phyloP scores from a whole-genome alignment of 2,329 filamentous ascomycete genomes.

The Truncatella angustata region DNA sequence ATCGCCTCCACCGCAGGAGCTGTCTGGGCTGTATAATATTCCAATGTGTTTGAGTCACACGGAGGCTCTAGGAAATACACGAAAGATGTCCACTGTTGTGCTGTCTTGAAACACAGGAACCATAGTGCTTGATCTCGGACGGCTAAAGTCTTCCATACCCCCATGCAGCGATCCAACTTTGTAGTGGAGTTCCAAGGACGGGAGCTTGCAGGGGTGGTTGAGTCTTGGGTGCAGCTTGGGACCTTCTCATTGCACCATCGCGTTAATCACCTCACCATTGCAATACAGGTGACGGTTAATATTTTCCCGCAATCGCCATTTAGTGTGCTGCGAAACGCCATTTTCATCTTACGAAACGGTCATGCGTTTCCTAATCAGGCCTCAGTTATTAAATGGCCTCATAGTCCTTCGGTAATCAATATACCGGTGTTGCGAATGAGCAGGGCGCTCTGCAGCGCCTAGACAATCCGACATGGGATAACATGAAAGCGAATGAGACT shows the following conservation, averaged over 20 bases:
- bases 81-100: no score
- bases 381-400: neutral
- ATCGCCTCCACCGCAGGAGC: no score
- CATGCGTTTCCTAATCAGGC: neutral
- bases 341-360: neutral
- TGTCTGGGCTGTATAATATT: no score
- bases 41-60: no score
- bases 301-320: neutral
- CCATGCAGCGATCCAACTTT: conserved; percentile 8
- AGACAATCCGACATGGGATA: neutral
- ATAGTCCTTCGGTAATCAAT: neutral
- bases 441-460: neutral
- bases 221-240: neutral
- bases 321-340: neutral
- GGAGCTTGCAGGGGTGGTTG: conserved; percentile 7
- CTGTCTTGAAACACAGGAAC: no score
- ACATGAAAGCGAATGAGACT: neutral
- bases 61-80: no score
- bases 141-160: neutral
- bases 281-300: neutral
- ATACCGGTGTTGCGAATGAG: neutral
- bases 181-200: conserved; percentile 4
- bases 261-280: neutral
- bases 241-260: conserved; percentile 1
- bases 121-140: no score